Percentiles rank a stretch among this genome's conserved stretches.
Evolutionary conservation across 768 basidiomycete species (phyloP).

Genomic region (Phanerochaete carnosa): DNA sequence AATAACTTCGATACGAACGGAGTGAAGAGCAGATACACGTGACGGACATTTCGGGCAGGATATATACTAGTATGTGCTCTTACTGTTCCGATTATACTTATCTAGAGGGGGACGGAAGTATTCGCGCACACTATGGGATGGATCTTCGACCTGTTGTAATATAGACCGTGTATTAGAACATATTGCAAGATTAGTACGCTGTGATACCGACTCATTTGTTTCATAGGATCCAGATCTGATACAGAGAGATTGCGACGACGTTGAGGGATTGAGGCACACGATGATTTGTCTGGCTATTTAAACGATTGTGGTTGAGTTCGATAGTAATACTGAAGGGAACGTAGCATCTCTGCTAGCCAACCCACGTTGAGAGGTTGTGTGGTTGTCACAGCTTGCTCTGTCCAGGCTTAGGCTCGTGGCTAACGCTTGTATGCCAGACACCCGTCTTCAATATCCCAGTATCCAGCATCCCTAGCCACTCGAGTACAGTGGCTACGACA

Average conservation of each 20-base stretch:
- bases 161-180: neutral
- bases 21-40: conserved; percentile 31
- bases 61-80: neutral
- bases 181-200: too few relatives aligned
- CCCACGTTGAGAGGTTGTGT: too few relatives aligned
- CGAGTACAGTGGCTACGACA: conserved; percentile 61
- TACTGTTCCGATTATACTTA: neutral
- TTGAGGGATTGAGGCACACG: too few relatives aligned
- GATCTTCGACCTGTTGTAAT: neutral
- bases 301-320: too few relatives aligned
- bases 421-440: conserved; percentile 55
- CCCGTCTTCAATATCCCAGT: conserved; percentile 54
- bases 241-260: too few relatives aligned
- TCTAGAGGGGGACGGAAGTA: neutral
- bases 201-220: too few relatives aligned
- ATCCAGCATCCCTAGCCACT: conserved; percentile 57
- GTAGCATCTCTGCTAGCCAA: too few relatives aligned
- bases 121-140: too few relatives aligned
- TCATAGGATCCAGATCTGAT: too few relatives aligned
- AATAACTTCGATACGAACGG: conserved; percentile 56
- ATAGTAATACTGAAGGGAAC: too few relatives aligned
- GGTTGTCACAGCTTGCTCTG: neutral
- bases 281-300: too few relatives aligned
- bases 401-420: neutral
- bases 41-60: neutral